These are phyloP conservation scores for Colletotrichum graminicola DNA, from an alignment of 2,329 filamentous ascomycete genomes.

Conservation along the genomic window DNA sequence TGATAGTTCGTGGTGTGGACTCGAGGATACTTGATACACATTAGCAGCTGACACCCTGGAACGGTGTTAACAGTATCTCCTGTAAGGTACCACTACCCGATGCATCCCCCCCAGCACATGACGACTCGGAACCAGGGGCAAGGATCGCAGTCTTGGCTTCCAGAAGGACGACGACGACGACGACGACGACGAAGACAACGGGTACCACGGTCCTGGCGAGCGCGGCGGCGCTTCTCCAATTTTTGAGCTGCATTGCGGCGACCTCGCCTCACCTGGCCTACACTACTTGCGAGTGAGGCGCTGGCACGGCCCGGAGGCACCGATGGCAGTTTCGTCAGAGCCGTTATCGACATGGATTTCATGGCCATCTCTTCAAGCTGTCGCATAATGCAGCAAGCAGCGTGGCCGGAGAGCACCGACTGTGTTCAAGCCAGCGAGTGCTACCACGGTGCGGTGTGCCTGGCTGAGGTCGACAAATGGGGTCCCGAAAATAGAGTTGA, in stretches of 20 bases:
- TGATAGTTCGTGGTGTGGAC: constrained; percentile 25
- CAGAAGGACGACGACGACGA: constrained; percentile 25
- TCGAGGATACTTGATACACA: constrained; percentile 4
- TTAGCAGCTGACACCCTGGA: background rate
- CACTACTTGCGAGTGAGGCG: background rate
- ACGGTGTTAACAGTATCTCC: background rate
- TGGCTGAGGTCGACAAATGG: constrained; percentile 8
- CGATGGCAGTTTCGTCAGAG: constrained; percentile 14
- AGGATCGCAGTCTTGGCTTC: constrained; percentile 25
- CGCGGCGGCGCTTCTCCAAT: constrained; percentile 4
- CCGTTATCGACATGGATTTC: background rate
- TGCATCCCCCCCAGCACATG: background rate
- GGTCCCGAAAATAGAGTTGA: constrained; percentile 31
- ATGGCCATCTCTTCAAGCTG: background rate
- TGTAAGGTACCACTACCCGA: constrained; percentile 1
- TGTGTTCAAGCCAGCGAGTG: constrained; percentile 6
- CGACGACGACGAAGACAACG: constrained; percentile 14
- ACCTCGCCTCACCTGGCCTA: constrained; percentile 3
- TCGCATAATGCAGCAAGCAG: constrained; percentile 29
- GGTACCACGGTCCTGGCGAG: constrained; percentile 2
- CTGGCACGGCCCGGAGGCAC: constrained; percentile 17
- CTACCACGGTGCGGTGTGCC: background rate
- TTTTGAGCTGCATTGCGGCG: constrained; percentile 9
- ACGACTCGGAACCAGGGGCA: constrained; percentile 32
- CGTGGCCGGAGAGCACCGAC: constrained; percentile 30